Evolutionary conservation across 495 filamentous ascomycete species (phyloP).

Genomic region (Trichoderma orchidacearum): DNA sequence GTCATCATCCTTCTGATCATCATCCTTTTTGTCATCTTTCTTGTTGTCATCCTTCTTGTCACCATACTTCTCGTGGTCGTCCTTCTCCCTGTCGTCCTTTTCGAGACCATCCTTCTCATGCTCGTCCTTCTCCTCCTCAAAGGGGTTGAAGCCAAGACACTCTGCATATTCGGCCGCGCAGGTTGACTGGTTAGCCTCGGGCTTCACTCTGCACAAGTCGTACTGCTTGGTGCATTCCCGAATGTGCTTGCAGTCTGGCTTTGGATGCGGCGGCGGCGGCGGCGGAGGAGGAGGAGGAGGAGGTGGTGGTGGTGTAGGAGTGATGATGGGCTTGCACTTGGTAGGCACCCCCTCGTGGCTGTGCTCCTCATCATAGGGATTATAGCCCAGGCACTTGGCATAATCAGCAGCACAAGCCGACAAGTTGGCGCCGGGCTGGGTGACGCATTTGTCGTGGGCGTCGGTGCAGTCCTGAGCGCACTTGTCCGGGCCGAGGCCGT

Average conservation of each 20-base stretch:
- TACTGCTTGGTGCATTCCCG: neutral
- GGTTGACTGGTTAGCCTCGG: neutral
- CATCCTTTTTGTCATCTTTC: too few relatives aligned
- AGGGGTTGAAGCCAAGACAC: neutral
- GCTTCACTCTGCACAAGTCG: neutral
- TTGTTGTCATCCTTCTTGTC: too few relatives aligned
- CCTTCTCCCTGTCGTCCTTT: too few relatives aligned
- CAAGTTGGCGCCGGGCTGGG: neutral
- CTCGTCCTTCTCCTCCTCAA: neutral
- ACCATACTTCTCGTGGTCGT: too few relatives aligned
- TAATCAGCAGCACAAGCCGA: neutral
- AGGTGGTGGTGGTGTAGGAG: constrained; percentile 1
- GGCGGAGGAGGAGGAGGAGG: neutral
- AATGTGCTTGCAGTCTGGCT: neutral
- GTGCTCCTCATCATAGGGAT: neutral
- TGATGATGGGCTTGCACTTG: neutral
- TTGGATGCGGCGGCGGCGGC: neutral
- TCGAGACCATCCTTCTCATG: too few relatives aligned
- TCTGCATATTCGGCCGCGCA: neutral
- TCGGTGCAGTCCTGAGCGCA: neutral
- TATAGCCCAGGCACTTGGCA: neutral
- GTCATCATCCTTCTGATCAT: too few relatives aligned
- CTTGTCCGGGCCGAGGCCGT: neutral
- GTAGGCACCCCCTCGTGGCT: neutral
- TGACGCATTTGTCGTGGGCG: neutral